phyloP scores from a whole-genome alignment of 306 rosid species.

The Acacia confusa region DNA sequence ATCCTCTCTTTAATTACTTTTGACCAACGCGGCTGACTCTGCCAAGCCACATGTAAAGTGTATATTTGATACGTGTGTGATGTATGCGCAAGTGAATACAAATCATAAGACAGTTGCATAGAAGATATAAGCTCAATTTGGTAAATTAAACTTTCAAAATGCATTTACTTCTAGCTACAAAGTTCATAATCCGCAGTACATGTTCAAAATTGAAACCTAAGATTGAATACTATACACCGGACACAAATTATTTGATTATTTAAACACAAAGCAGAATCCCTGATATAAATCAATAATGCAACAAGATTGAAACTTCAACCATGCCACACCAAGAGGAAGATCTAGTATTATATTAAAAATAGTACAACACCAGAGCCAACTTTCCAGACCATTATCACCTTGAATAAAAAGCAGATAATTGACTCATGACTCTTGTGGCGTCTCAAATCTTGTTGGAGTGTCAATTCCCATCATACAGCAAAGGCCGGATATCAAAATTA shows the following conservation, averaged over 20 bases:
- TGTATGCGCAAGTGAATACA: background rate
- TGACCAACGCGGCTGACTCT: background rate
- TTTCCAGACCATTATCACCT: constrained; percentile 30
- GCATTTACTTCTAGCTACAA: background rate
- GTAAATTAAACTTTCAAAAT: background rate
- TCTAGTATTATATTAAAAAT: constrained; percentile 23
- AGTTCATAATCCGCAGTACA: constrained; percentile 19
- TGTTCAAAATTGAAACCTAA: constrained; percentile 35
- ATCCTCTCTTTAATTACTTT: background rate
- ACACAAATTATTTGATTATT: constrained; percentile 39
- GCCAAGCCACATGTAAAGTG: background rate
- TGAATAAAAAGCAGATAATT: constrained; percentile 43
- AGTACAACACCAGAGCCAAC: constrained; percentile 33
- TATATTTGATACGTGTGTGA: background rate
- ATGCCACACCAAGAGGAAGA: constrained; percentile 20
- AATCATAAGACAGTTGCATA: background rate
- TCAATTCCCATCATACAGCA: constrained; percentile 99
- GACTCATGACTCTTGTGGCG: constrained; percentile 80
- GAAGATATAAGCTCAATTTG: background rate
- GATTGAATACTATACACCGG: constrained; percentile 33
- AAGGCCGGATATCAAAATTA: constrained; percentile 87
- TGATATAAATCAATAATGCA: constrained; percentile 21
- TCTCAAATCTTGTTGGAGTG: constrained; percentile 94
- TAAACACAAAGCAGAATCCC: constrained; percentile 27
- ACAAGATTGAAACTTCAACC: constrained; percentile 24